Base-by-base conservation (phyloP, 2,329 filamentous ascomycete species). In the Colletotrichum neosansevieriae region DNA sequence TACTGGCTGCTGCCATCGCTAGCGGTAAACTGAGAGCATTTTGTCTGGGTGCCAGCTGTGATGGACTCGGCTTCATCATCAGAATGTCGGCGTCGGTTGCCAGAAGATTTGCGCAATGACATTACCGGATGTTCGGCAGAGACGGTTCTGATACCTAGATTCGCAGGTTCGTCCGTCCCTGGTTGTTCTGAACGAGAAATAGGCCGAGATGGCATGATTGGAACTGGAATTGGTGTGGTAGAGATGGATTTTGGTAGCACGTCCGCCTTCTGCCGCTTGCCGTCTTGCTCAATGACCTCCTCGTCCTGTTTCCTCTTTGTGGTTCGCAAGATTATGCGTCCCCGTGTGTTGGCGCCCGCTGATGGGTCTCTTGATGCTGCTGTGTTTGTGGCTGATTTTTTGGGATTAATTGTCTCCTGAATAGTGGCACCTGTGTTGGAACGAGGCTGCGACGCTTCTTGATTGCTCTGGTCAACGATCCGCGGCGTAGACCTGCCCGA, bases 201-300 rank as follows among this genome's bases (percentile, higher is more conserved):
- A 12, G 36, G 12, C 36, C 11, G 36, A 15, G 34, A 50, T n/a
- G 58, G 51, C 11, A 63, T 32, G 3, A 6, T 32, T 1, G 58
- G 42, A 6, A 36, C 17, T 11, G 36, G 58, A 5, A 51, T 45
- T 2, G 58, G 50, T 36, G 50, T 44, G 4, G 50, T 58, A 12
- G 51, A 51, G 9, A 53, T 29, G 4, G 36, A 19, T 1, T n/a
- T 54, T n/a, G 17, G 2, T 12, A n/a, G 38, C 13, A 19, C 13
- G 34, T 42, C 17, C 45, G 6, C 32, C 38, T 49, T 64, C 17
- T 49, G 53, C 42, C 44, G 64, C 29, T 68, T 68, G 32, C 13
- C 13, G n/a, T 12, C 6, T 5, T 29, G 5, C 4, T 34, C 32
- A 2, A 40, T 32, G 6, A 49, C 40, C 9, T 9, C 6, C 3